A percentile compares a stretch with the other conserved stretches of the same genome.
Evolutionary conservation across 2,329 filamentous ascomycete genomes (phyloP).

Genomic region (Aureobasidium leucospermi): DNA sequence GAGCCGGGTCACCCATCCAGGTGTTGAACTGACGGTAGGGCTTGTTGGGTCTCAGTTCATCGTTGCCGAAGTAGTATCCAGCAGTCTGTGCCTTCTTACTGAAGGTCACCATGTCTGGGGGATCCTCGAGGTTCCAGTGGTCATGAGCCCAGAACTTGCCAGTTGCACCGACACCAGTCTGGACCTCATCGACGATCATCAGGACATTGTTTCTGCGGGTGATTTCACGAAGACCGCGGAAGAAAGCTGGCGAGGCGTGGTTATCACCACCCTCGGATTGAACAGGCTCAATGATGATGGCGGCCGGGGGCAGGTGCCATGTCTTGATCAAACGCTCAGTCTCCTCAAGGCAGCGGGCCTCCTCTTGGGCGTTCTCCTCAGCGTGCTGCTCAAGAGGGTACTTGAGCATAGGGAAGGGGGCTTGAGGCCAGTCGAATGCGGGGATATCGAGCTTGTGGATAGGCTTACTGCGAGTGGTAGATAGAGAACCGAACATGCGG

Average conservation of each 20-base stretch:
- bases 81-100: slow-evolving; percentile 89
- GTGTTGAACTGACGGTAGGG: slow-evolving; percentile 93
- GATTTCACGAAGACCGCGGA: slow-evolving; percentile 69
- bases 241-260: slow-evolving; percentile 78
- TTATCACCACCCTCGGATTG: slow-evolving; percentile 91
- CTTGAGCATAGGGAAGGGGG: slow-evolving; percentile 75
- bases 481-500: slow-evolving; percentile 75
- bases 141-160: slow-evolving; percentile 94
- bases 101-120: slow-evolving; percentile 89
- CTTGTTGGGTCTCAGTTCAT: slow-evolving; percentile 72
- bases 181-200: slow-evolving; percentile 86
- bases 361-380: slow-evolving; percentile 68
- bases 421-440: slow-evolving; percentile 90
- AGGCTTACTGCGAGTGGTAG: slow-evolving; percentile 80
- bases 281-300: slow-evolving; percentile 77
- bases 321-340: slow-evolving; percentile 71
- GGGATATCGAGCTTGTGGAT: slow-evolving; percentile 92
- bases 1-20: slow-evolving; percentile 86
- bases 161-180: slow-evolving; percentile 82
- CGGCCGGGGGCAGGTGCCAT: slow-evolving; percentile 69
- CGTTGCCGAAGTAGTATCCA: slow-evolving; percentile 80
- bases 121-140: slow-evolving; percentile 73
- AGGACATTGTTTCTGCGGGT: slow-evolving; percentile 69
- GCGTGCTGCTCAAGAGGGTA: slow-evolving; percentile 73
- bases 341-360: slow-evolving; percentile 70